phyloP scores from a whole-genome alignment of 1,284 basidiomycete species.

The Trametes hirsuta region DNA sequence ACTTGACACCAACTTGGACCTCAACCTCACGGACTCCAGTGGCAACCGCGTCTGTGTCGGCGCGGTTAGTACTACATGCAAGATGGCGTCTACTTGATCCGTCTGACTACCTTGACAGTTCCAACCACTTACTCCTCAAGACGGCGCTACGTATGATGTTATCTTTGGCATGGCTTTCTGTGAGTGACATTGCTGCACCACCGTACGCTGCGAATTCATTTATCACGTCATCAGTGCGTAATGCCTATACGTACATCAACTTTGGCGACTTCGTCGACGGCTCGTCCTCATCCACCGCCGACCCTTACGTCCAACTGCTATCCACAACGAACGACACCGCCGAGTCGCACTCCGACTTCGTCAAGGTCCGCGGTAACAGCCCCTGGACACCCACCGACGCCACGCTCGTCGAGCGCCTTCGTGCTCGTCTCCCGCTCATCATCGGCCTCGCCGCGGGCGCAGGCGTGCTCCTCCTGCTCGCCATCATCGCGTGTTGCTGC shows the following conservation, averaged over 20 bases:
- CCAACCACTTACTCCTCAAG: slow-evolving; percentile 28
- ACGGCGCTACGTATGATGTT: slow-evolving; percentile 29
- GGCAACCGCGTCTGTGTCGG: slow-evolving; percentile 29
- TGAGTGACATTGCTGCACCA: slow-evolving; percentile 19
- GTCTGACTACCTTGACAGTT: slow-evolving; percentile 23
- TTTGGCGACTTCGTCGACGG: slow-evolving; percentile 42
- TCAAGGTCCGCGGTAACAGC: slow-evolving; percentile 32
- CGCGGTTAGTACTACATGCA: slow-evolving; percentile 19
- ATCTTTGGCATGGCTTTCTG: slow-evolving; percentile 41
- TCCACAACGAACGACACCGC: slow-evolving; percentile 34
- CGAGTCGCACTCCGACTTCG: slow-evolving; percentile 37
- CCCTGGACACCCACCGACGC: slow-evolving; percentile 13
- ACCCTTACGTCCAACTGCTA: slow-evolving; percentile 40
- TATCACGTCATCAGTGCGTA: slow-evolving; percentile 32
- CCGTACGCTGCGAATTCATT: not conserved
- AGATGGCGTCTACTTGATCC: not conserved
- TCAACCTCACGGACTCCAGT: slow-evolving; percentile 23
- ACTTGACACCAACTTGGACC: slow-evolving; percentile 44
- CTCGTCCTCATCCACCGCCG: slow-evolving; percentile 24
- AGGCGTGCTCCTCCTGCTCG: slow-evolving; percentile 25
- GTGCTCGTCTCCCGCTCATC: slow-evolving; percentile 29
- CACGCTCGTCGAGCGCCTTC: slow-evolving; percentile 18
- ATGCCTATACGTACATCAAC: slow-evolving; percentile 39
- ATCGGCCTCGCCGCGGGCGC: slow-evolving; percentile 29
- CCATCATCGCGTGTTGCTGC: slow-evolving; percentile 10